phyloP scores from a whole-genome alignment of 108 stramenopile genomes.

The Fistulifera solaris region DNA sequence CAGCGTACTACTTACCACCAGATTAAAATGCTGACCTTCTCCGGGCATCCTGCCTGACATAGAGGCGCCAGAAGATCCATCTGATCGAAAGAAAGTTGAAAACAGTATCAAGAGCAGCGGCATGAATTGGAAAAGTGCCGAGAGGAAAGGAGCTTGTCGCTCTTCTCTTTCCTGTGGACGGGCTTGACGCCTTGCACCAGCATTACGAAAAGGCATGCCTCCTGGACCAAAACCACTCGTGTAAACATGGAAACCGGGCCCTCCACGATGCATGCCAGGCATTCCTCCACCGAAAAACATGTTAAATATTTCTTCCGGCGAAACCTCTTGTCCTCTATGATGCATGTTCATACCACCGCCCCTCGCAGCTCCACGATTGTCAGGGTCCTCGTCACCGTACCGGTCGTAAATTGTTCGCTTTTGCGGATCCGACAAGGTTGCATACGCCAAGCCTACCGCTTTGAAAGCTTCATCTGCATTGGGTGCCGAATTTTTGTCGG shows the following conservation, averaged over 20 bases:
- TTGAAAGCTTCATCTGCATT: slow-evolving; percentile 95
- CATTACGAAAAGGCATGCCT: slow-evolving; percentile 28
- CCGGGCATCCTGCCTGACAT: slow-evolving; percentile 20
- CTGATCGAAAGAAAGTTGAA: slow-evolving; percentile 52
- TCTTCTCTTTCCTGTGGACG: slow-evolving; percentile 36
- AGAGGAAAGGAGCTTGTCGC: slow-evolving; percentile 14
- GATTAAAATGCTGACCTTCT: slow-evolving; percentile 69
- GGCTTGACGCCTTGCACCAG: neutral
- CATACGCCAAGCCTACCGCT: slow-evolving; percentile 84
- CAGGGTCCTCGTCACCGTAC: slow-evolving; percentile 86
- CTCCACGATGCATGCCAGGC: slow-evolving; percentile 36
- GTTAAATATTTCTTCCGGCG: slow-evolving; percentile 92
- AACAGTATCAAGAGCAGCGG: slow-evolving; percentile 64
- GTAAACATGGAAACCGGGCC: slow-evolving; percentile 39
- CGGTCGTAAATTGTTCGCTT: slow-evolving; percentile 84
- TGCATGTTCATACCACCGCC: slow-evolving; percentile 37
- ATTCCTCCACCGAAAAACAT: slow-evolving; percentile 94
- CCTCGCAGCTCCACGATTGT: slow-evolving; percentile 76
- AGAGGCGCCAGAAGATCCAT: slow-evolving; percentile 5
- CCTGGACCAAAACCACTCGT: slow-evolving; percentile 35
- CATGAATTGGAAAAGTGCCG: slow-evolving; percentile 45
- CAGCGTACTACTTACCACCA: slow-evolving; percentile 44
- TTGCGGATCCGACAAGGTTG: slow-evolving; percentile 73
- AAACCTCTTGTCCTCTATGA: slow-evolving; percentile 57
- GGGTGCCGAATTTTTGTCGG: slow-evolving; percentile 87